These are phyloP conservation scores for Rhizophagus clarus DNA, from an alignment of 192 early-diverging fungal species.

Conservation along the genomic window DNA sequence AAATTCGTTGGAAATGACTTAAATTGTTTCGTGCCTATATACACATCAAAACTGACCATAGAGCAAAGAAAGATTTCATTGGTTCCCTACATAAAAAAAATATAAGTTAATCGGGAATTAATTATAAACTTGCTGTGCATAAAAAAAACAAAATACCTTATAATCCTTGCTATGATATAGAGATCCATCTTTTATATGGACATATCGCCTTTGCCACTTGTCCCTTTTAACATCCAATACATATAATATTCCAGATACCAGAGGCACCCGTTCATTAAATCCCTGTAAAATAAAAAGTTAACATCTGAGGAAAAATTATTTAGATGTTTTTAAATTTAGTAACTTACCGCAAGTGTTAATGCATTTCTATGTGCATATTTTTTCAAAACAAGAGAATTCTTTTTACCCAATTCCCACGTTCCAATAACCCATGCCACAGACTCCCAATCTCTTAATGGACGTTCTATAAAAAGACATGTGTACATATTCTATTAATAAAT, in stretches of 20 bases:
- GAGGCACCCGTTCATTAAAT: constrained; percentile 21
- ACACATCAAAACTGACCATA: background rate
- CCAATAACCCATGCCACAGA: constrained; percentile 79
- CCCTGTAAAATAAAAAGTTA: constrained; percentile 5
- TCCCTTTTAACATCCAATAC: constrained; percentile 71
- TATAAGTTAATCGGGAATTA: background rate
- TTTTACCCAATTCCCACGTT: constrained; percentile 80
- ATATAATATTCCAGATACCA: constrained; percentile 58
- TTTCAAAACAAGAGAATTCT: constrained; percentile 80
- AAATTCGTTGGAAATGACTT: background rate
- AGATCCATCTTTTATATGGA: constrained; percentile 66
- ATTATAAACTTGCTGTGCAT: background rate
- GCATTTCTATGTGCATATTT: constrained; percentile 68
- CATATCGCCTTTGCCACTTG: constrained; percentile 84
- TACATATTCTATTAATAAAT: background rate
- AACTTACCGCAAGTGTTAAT: constrained; percentile 48
- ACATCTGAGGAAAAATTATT: background rate
- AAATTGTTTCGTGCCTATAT: background rate
- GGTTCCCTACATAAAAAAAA: background rate
- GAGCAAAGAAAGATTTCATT: constrained; percentile 1
- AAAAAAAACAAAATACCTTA: constrained; percentile 19
- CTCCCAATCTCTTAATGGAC: constrained; percentile 91
- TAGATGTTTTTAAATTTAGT: background rate
- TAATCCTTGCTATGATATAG: constrained; percentile 67
- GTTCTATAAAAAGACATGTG: constrained; percentile 49